Conservation (phyloP, 2,329 filamentous ascomycete species). For the Fusarium camptoceras region DNA sequence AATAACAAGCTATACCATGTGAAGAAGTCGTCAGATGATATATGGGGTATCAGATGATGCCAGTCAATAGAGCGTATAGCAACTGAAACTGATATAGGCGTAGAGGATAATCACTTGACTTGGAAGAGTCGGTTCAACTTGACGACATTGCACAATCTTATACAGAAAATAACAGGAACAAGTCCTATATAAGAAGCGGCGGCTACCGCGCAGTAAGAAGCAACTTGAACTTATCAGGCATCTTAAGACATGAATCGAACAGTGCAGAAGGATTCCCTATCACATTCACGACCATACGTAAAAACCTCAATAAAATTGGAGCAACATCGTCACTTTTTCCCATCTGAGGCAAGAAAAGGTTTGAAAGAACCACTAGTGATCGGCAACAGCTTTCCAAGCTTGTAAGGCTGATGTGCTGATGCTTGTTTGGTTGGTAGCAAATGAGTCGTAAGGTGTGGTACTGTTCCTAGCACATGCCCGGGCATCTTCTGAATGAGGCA, state of each 20-base stretch:
- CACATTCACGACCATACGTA: conserved; percentile 8
- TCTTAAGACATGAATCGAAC: conserved; percentile 18
- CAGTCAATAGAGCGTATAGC: neutral
- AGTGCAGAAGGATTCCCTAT: conserved; percentile 23
- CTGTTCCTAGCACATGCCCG: neutral
- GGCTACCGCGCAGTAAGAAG: conserved; percentile 1
- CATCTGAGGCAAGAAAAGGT: neutral
- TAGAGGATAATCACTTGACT: neutral
- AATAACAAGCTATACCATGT: neutral
- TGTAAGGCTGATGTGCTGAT: conserved; percentile 19
- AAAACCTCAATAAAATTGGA: conserved; percentile 29
- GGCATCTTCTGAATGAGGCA: neutral
- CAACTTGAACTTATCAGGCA: conserved; percentile 7
- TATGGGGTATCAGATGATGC: conserved; percentile 22
- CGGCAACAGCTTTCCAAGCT: conserved; percentile 15
- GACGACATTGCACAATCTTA: neutral
- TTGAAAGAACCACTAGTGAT: conserved; percentile 24
- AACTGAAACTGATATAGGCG: neutral
- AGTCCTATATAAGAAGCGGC: neutral
- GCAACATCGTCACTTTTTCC: conserved; percentile 25
- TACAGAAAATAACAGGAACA: neutral
- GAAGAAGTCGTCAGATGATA: conserved; percentile 25
- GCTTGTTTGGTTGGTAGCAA: conserved; percentile 8
- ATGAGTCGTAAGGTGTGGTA: conserved; percentile 9
- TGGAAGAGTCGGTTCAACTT: neutral